Percentiles rank a stretch among this genome's conserved stretches.
These are phyloP conservation scores for Sanghuangporus weigelae DNA, from an alignment of 1,284 basidiomycete species.

Conservation along the genomic window DNA sequence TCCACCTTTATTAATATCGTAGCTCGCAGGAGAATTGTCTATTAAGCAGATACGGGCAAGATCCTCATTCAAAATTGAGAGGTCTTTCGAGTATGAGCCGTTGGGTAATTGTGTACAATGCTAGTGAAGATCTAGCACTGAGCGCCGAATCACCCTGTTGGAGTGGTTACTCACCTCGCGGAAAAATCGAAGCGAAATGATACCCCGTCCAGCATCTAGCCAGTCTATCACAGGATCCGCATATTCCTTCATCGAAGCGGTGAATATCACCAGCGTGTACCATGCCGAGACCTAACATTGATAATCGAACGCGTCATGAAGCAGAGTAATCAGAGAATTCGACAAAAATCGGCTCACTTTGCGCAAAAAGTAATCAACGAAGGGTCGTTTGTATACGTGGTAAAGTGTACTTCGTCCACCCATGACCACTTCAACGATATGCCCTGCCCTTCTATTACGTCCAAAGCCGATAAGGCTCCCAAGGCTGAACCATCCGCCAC, in stretches of 20 bases:
- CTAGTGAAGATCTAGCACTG: conserved; percentile 33
- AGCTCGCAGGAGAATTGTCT: conserved; percentile 95
- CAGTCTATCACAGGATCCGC: conserved; percentile 99
- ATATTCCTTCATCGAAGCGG: conserved; percentile 98
- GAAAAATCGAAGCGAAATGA: conserved; percentile 86
- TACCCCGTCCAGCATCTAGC: conserved; percentile 92
- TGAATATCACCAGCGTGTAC: conserved; percentile 99
- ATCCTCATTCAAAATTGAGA: conserved; percentile 85
- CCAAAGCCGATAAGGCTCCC: conserved; percentile 37
- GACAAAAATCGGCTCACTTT: conserved; percentile 54
- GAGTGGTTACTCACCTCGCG: conserved; percentile 65
- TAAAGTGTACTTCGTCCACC: conserved; percentile 89
- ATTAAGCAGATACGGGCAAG: conserved; percentile 88
- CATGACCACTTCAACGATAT: conserved; percentile 94
- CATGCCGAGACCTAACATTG: conserved; percentile 81
- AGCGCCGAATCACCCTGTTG: not conserved
- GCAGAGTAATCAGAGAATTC: not conserved
- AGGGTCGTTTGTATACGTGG: conserved; percentile 98
- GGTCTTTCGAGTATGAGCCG: conserved; percentile 93
- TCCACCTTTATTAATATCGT: conserved; percentile 88
- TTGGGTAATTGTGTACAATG: conserved; percentile 89
- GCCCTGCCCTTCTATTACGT: conserved; percentile 68
- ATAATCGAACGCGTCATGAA: not conserved
- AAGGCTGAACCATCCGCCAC: conserved; percentile 60
- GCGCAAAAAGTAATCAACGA: conserved; percentile 92